Percentiles rank a stretch among this genome's conserved stretches.
phyloP scores from a whole-genome alignment of 2,329 filamentous ascomycete genomes.

The Trichoderma hamatum region DNA sequence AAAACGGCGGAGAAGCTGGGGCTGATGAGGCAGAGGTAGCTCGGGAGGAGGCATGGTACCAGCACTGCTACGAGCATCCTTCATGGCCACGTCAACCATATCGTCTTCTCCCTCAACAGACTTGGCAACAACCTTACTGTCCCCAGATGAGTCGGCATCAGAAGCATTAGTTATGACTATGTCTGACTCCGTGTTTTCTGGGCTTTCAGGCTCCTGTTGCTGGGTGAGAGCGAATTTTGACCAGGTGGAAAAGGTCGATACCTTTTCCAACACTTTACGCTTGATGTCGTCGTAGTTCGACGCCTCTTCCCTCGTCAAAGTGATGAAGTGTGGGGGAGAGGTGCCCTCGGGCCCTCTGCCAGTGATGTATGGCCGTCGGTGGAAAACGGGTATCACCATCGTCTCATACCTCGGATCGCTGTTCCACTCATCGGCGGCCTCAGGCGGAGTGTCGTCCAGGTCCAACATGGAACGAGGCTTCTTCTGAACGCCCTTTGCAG shows the following conservation, averaged over 20 bases:
- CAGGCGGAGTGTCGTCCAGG: conserved; percentile 43
- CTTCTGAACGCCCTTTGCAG: conserved; percentile 53
- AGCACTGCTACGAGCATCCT: conserved; percentile 53
- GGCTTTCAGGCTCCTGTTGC: conserved; percentile 47
- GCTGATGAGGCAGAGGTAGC: conserved; percentile 29
- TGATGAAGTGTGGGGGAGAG: conserved; percentile 68
- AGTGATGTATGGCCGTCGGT: conserved; percentile 52
- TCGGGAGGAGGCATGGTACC: conserved; percentile 28
- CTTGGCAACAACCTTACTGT: conserved; percentile 71
- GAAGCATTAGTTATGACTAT: conserved; percentile 67
- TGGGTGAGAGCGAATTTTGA: conserved; percentile 64
- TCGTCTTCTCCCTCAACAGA: conserved; percentile 89
- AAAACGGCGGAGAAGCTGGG: conserved; percentile 49
- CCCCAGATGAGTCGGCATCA: conserved; percentile 67
- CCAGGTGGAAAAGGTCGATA: conserved; percentile 76
- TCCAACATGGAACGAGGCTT: conserved; percentile 57
- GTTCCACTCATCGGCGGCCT: conserved; percentile 53
- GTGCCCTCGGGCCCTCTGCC: conserved; percentile 38
- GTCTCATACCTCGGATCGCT: conserved; percentile 62
- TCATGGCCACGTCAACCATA: conserved; percentile 88
- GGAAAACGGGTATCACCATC: conserved; percentile 72
- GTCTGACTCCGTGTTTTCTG: conserved; percentile 66
- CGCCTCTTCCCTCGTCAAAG: conserved; percentile 73
- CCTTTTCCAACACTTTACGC: conserved; percentile 76
- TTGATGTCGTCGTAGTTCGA: conserved; percentile 69